phyloP scores from a whole-genome alignment of 2,329 filamentous ascomycete species.

The Aspergillus pseudoterreus region DNA sequence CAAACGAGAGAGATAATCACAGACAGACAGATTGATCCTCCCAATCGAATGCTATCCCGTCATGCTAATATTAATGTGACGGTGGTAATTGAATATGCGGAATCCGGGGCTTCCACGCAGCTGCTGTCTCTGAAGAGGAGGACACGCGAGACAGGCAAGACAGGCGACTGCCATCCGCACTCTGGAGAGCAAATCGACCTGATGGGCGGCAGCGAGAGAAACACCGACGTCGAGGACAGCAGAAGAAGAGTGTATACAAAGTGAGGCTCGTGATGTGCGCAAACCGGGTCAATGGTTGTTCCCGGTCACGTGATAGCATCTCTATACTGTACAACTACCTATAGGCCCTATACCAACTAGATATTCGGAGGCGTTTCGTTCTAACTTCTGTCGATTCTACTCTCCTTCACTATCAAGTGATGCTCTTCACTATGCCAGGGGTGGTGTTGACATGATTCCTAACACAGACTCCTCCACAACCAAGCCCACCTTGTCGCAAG shows the following conservation, averaged over 20 bases:
- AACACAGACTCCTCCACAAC: too few relatives aligned
- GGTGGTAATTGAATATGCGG: neutral
- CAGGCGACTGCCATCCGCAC: slow-evolving; percentile 8
- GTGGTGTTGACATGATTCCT: too few relatives aligned
- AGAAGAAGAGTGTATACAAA: slow-evolving; percentile 2
- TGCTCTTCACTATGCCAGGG: too few relatives aligned
- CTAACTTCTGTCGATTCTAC: too few relatives aligned
- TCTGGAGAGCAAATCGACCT: neutral
- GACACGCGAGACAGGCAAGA: neutral
- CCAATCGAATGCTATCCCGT: too few relatives aligned
- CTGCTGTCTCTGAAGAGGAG: neutral
- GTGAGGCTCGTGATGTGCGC: slow-evolving; percentile 4
- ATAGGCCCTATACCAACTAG: too few relatives aligned
- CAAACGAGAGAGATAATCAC: too few relatives aligned
- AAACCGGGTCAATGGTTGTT: slow-evolving; percentile 3
- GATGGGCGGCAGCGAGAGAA: slow-evolving; percentile 1
- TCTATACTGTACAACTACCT: neutral
- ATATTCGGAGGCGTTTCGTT: too few relatives aligned
- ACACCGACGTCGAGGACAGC: neutral
- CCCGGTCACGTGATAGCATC: slow-evolving; percentile 6
- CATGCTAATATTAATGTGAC: neutral
- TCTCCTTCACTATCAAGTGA: too few relatives aligned
- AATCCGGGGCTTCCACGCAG: neutral
- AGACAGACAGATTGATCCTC: too few relatives aligned
- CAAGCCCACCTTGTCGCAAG: too few relatives aligned